These are phyloP conservation scores for Rhodofomes roseus DNA, from an alignment of 1,284 basidiomycete genomes.

Conservation along the genomic window DNA sequence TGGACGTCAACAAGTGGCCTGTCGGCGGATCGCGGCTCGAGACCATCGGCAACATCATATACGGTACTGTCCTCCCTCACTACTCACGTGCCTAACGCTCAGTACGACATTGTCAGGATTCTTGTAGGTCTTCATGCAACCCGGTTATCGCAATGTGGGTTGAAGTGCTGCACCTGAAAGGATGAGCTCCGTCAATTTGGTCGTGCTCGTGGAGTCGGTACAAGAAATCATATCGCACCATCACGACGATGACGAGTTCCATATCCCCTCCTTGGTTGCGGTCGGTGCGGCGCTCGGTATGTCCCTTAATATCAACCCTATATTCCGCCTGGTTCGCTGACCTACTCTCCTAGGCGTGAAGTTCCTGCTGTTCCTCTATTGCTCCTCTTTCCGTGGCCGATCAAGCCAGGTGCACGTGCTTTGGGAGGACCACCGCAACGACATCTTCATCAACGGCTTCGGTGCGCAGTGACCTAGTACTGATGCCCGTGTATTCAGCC, in stretches of 20 bases:
- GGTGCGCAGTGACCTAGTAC: slow-evolving; percentile 49
- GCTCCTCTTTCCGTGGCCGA: slow-evolving; percentile 70
- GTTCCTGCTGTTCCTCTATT: slow-evolving; percentile 84
- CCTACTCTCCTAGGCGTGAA: slow-evolving; percentile 61
- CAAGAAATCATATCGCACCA: slow-evolving; percentile 63
- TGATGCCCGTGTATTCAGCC: not conserved
- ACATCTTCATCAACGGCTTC: slow-evolving; percentile 80
- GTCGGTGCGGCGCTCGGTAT: slow-evolving; percentile 82
- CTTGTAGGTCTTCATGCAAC: slow-evolving; percentile 47
- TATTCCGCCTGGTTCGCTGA: not conserved
- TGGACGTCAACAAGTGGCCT: slow-evolving; percentile 88
- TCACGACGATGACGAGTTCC: slow-evolving; percentile 56
- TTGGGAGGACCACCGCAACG: slow-evolving; percentile 95
- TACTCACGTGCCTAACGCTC: not conserved
- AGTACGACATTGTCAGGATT: slow-evolving; percentile 44
- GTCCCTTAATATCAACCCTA: slow-evolving; percentile 3
- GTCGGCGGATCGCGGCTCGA: slow-evolving; percentile 88
- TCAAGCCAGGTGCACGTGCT: slow-evolving; percentile 91
- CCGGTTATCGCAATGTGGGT: too few species aligned
- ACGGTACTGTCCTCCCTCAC: slow-evolving; percentile 50
- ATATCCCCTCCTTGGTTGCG: slow-evolving; percentile 79
- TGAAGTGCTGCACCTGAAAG: slow-evolving; percentile 31
- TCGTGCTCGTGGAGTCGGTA: slow-evolving; percentile 83
- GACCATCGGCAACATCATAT: slow-evolving; percentile 89
- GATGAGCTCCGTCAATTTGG: slow-evolving; percentile 83